Conservation (phyloP, 2,329 filamentous ascomycete genomes). For the Bisporella sp. region DNA sequence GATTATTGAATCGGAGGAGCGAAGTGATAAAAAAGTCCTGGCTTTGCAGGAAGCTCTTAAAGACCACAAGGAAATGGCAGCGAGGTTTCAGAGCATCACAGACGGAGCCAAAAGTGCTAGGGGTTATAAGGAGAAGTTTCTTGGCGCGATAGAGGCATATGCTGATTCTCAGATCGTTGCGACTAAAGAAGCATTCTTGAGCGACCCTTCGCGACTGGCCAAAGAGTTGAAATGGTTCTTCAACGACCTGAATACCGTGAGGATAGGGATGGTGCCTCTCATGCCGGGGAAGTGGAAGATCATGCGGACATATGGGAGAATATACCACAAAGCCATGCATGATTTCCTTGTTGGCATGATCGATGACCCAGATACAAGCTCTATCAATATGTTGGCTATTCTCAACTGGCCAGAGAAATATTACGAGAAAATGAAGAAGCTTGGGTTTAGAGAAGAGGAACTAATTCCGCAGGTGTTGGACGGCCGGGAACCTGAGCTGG, state of each 20-base stretch:
- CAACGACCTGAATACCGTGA: slow-evolving; percentile 93
- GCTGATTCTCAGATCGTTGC: slow-evolving; percentile 54
- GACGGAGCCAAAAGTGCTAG: slow-evolving; percentile 86
- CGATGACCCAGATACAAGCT: slow-evolving; percentile 76
- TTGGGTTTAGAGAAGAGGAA: slow-evolving; percentile 72
- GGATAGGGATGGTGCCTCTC: slow-evolving; percentile 81
- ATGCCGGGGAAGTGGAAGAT: slow-evolving; percentile 98
- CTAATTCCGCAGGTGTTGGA: slow-evolving; percentile 83
- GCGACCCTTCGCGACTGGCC: slow-evolving; percentile 74
- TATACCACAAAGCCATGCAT: slow-evolving; percentile 94
- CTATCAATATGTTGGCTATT: slow-evolving; percentile 82
- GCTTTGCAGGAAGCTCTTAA: slow-evolving; percentile 91
- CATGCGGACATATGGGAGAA: slow-evolving; percentile 78
- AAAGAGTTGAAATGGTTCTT: slow-evolving; percentile 95
- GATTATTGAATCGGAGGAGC: slow-evolving; percentile 92
- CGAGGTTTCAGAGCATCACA: slow-evolving; percentile 90
- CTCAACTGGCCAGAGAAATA: slow-evolving; percentile 95
- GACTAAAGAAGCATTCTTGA: slow-evolving; percentile 65
- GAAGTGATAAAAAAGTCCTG: slow-evolving; percentile 85
- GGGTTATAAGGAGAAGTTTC: slow-evolving; percentile 95
- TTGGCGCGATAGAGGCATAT: slow-evolving; percentile 60
- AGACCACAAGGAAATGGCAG: slow-evolving; percentile 91
- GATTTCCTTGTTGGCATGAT: slow-evolving; percentile 81
- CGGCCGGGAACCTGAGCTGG: slow-evolving; percentile 80
- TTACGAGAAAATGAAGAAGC: slow-evolving; percentile 89